Percentiles rank a stretch among this genome's conserved stretches.
phyloP scores from a whole-genome alignment of 306 rosid species.

The Ziziphus jujuba region DNA sequence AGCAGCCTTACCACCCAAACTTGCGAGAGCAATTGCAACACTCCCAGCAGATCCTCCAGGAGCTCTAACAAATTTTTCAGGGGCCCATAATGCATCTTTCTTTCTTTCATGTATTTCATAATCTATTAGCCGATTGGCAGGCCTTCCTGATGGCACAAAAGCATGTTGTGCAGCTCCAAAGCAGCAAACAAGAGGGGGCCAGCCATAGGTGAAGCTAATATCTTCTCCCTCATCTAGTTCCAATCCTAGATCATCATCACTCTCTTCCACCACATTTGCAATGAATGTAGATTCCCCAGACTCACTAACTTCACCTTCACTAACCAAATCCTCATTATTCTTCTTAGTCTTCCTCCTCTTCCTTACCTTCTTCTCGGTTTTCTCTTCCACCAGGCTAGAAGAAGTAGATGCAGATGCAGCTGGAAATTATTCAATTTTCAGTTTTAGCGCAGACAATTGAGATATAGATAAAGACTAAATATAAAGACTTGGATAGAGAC shows the following conservation, averaged over 20 bases:
- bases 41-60: constrained; percentile 86
- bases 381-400: constrained; percentile 50
- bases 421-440: constrained; percentile 27
- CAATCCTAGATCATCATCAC: constrained; percentile 45
- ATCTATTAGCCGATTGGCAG: constrained; percentile 74
- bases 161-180: constrained; percentile 91
- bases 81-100: constrained; percentile 79
- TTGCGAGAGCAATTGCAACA: constrained; percentile 89
- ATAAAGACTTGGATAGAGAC: background rate
- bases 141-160: constrained; percentile 88
- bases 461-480: background rate
- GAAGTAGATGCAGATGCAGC: constrained; percentile 47
- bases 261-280: constrained; percentile 52
- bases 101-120: constrained; percentile 72
- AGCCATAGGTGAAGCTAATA: constrained; percentile 66
- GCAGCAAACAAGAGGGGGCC: constrained; percentile 99
- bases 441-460: constrained; percentile 24
- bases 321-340: constrained; percentile 36
- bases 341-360: constrained; percentile 53
- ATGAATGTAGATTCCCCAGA: constrained; percentile 46
- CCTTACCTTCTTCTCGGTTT: constrained; percentile 57
- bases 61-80: constrained; percentile 72
- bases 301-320: constrained; percentile 47
- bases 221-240: constrained; percentile 72
- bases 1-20: constrained; percentile 89